phyloP scores from a whole-genome alignment of 2,329 filamentous ascomycete genomes.

The Pseudonectria buxi region DNA sequence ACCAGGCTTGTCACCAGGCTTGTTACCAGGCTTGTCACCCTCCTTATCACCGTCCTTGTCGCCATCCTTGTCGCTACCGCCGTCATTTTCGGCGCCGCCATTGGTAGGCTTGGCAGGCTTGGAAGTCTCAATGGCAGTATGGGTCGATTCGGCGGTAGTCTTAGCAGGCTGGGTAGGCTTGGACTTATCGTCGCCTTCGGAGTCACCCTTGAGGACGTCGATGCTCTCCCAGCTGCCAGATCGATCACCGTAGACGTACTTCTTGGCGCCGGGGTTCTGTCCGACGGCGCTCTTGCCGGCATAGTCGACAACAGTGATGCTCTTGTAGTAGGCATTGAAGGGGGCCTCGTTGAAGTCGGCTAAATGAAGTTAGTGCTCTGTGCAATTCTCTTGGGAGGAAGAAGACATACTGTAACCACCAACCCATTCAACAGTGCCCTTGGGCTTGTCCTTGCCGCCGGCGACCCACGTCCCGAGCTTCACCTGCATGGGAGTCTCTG shows the following conservation, averaged over 20 bases:
- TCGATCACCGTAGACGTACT: slow-evolving; percentile 47
- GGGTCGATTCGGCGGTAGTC: slow-evolving; percentile 6
- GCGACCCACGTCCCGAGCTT: slow-evolving; percentile 64
- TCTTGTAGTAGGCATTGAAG: slow-evolving; percentile 52
- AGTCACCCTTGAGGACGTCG: slow-evolving; percentile 36
- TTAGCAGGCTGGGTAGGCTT: slow-evolving; percentile 13
- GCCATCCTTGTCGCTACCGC: not conserved
- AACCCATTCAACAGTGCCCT: slow-evolving; percentile 66
- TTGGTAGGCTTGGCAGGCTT: slow-evolving; percentile 2
- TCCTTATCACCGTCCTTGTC: no score
- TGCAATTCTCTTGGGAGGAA: no score
- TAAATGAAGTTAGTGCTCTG: slow-evolving; percentile 26
- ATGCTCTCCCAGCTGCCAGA: slow-evolving; percentile 46
- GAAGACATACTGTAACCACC: slow-evolving; percentile 42
- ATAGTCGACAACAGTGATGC: slow-evolving; percentile 48
- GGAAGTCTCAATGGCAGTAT: slow-evolving; percentile 6
- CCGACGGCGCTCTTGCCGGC: slow-evolving; percentile 39
- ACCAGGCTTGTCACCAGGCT: not conserved
- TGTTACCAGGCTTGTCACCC: no score
- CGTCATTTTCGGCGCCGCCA: slow-evolving; percentile 3
- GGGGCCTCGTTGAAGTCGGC: slow-evolving; percentile 46
- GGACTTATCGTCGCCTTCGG: slow-evolving; percentile 12
- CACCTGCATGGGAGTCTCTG: slow-evolving; percentile 67
- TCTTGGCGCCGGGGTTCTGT: slow-evolving; percentile 32
- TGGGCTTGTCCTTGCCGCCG: slow-evolving; percentile 48